A percentile compares a stretch with the other conserved stretches of the same genome.
phyloP scores from a whole-genome alignment of 2,329 filamentous ascomycete genomes.

The Elsinoe batatas region DNA sequence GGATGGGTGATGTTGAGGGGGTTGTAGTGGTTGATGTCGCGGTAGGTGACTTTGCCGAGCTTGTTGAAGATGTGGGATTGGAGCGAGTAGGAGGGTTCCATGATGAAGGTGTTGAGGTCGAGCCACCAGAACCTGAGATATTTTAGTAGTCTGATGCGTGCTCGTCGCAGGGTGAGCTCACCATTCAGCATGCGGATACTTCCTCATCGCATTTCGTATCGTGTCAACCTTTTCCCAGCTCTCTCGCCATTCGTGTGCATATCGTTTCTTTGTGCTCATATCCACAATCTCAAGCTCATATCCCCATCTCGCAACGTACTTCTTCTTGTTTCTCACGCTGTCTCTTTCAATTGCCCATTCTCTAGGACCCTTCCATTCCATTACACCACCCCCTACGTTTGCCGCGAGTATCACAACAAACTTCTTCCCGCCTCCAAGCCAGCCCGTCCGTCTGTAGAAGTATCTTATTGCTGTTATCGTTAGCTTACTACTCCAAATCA shows the following conservation, averaged over 20 bases:
- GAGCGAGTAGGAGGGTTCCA: conserved; percentile 87
- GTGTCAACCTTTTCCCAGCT: conserved; percentile 99
- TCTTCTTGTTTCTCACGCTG: conserved; percentile 89
- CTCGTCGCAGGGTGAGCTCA: conserved; percentile 37
- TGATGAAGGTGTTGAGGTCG: conserved; percentile 93
- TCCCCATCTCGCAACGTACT: conserved; percentile 78
- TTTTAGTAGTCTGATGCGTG: conserved; percentile 22
- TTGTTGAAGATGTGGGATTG: conserved; percentile 84
- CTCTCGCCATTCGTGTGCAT: conserved; percentile 97
- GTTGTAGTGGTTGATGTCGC: conserved; percentile 94
- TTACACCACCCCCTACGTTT: conserved; percentile 91
- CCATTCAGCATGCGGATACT: conserved; percentile 96
- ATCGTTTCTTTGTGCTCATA: conserved; percentile 97
- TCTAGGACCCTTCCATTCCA: conserved; percentile 96
- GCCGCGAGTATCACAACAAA: conserved; percentile 88
- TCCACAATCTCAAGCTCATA: conserved; percentile 95
- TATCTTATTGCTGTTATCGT: conserved; percentile 43
- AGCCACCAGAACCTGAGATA: conserved; percentile 96
- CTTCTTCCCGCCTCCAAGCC: conserved; percentile 76
- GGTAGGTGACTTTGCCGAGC: conserved; percentile 65
- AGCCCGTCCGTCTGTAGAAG: conserved; percentile 59
- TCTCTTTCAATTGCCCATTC: conserved; percentile 98
- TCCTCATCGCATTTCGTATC: conserved; percentile 75
- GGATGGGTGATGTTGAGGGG: conserved; percentile 90
- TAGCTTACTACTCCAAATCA: neutral